phyloP scores from a whole-genome alignment of 208 protist species.

The Wallacemonas collosoma region DNA sequence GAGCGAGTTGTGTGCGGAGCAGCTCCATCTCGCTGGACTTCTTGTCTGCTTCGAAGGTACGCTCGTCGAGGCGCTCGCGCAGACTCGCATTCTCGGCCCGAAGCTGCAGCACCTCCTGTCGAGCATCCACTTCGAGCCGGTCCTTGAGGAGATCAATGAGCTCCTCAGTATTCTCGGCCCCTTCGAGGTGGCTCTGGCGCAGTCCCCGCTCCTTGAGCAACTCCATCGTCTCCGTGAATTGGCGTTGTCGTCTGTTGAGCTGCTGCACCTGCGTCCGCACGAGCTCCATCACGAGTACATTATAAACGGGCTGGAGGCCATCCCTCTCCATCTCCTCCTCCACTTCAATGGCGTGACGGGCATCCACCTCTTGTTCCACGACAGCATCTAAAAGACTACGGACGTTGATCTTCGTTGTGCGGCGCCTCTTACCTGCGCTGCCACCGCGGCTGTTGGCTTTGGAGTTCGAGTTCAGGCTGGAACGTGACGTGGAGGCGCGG shows the following conservation, averaged over 20 bases:
- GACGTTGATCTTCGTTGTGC: constrained; percentile 16
- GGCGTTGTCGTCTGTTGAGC: constrained; percentile 62
- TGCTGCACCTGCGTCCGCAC: constrained; percentile 59
- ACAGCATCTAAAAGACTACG: constrained; percentile 23
- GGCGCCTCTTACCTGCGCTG: constrained; percentile 8
- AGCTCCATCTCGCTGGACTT: constrained; percentile 55
- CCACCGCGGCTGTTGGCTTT: background rate
- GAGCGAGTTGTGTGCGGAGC: constrained; percentile 55
- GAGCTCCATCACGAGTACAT: constrained; percentile 74
- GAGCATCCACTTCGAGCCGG: constrained; percentile 49
- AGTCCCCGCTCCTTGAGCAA: constrained; percentile 42
- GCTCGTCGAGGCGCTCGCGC: constrained; percentile 54
- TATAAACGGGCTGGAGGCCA: constrained; percentile 53
- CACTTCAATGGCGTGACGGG: constrained; percentile 37
- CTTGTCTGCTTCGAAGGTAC: constrained; percentile 56
- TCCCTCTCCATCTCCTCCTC: constrained; percentile 63
- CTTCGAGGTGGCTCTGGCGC: constrained; percentile 26
- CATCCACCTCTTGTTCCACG: constrained; percentile 37
- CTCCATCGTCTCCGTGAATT: constrained; percentile 63
- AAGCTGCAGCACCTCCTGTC: constrained; percentile 46
- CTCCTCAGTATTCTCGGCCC: constrained; percentile 31
- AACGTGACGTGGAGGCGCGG: background rate
- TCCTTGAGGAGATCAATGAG: constrained; percentile 47
- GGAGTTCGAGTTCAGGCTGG: background rate
- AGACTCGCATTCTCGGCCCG: constrained; percentile 49